Percentiles rank a stretch among this genome's conserved stretches.
phyloP scores from a whole-genome alignment of 1,139 yeast genomes.

The Kodamaea arcana region DNA sequence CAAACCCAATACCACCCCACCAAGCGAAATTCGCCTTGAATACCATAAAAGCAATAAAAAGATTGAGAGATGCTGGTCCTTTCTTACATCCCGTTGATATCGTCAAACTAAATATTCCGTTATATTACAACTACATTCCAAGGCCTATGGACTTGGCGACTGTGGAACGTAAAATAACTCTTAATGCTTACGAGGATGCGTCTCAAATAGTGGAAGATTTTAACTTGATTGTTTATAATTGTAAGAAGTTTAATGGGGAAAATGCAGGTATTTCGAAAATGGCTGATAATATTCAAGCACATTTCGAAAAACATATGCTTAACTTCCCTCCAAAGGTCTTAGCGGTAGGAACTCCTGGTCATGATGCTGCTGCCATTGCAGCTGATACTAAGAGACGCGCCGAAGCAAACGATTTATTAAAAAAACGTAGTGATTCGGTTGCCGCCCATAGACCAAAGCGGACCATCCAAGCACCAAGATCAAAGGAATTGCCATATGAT shows the following conservation, averaged over 20 bases:
- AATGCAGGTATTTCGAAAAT: conserved; percentile 80
- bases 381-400: conserved; percentile 53
- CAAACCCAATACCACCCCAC: conserved; percentile 76
- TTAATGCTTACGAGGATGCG: conserved; percentile 67
- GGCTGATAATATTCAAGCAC: conserved; percentile 87
- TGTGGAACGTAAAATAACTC: conserved; percentile 72
- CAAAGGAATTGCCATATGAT: conserved; percentile 90
- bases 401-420: conserved; percentile 45
- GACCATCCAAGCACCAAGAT: conserved; percentile 93
- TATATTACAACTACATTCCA: conserved; percentile 76
- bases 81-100: conserved; percentile 88
- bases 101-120: conserved; percentile 83
- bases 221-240: conserved; percentile 78
- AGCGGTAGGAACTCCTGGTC: conserved; percentile 21
- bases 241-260: conserved; percentile 80
- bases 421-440: conserved; percentile 33
- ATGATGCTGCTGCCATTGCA: conserved; percentile 10
- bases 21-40: conserved; percentile 70
- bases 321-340: conserved; percentile 83
- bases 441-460: conserved; percentile 78
- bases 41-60: conserved; percentile 73
- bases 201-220: conserved; percentile 74
- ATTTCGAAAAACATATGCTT: conserved; percentile 89
- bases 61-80: conserved; percentile 91
- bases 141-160: conserved; percentile 95